These are phyloP conservation scores for Wickerhamomyces queroliae DNA, from an alignment of 805 yeast genomes.

Conservation along the genomic window DNA sequence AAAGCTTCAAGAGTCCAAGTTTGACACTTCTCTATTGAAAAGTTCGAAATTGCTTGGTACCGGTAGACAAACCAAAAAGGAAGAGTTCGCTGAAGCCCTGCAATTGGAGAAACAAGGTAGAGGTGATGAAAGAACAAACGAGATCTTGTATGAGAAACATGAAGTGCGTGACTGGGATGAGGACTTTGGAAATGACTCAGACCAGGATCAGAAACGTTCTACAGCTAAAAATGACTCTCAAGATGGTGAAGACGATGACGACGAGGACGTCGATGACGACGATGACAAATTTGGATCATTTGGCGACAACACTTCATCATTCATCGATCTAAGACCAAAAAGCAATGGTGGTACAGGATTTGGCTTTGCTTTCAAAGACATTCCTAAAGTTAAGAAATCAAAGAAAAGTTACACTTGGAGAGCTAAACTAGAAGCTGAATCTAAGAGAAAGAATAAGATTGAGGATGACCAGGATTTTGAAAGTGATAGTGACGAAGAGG, in stretches of 20 bases:
- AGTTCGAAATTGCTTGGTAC: conserved; percentile 77
- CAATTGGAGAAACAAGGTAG: conserved; percentile 68
- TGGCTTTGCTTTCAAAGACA: conserved; percentile 64
- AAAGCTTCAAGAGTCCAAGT: conserved; percentile 54
- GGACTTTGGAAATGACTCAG: conserved; percentile 23
- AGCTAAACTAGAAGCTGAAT: conserved; percentile 41
- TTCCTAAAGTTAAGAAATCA: conserved; percentile 40
- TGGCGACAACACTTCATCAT: conserved; percentile 29
- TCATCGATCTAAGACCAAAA: conserved; percentile 68
- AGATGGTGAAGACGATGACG: conserved; percentile 17
- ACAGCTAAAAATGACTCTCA: conserved; percentile 5
- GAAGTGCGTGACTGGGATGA: conserved; percentile 58
- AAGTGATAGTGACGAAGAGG: conserved; percentile 26
- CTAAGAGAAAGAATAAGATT: conserved; percentile 33
- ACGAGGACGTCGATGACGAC: conserved; percentile 21
- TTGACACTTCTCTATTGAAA: conserved; percentile 65
- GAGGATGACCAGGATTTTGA: conserved; percentile 64
- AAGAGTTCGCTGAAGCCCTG: conserved; percentile 70
- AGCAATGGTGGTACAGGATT: conserved; percentile 54
- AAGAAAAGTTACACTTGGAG: conserved; percentile 76
- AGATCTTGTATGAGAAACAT: conserved; percentile 65
- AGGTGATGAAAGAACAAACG: conserved; percentile 53
- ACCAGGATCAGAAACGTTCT: background rate
- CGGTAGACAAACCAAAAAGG: conserved; percentile 61
- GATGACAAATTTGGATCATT: conserved; percentile 21